Base-by-base conservation (phyloP, 139 green algal genomes). In the Trebouxia sp. region DNA sequence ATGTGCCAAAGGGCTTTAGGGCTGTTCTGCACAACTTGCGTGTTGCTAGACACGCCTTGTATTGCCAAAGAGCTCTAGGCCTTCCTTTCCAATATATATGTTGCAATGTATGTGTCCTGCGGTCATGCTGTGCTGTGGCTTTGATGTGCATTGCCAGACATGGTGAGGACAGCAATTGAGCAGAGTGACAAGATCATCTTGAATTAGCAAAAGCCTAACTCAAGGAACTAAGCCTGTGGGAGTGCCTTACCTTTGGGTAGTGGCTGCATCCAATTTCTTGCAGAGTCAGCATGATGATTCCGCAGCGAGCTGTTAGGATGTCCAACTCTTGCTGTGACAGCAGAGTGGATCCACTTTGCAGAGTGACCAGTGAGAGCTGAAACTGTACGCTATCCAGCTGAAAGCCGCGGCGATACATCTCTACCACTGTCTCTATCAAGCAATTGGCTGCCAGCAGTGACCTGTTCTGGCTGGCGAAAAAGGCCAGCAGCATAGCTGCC, bases 361-460 rank as follows among this genome's bases (percentile, higher is more conserved):
- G 79, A 41, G 78, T 65, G 12, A 80, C 75, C 37, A 83, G 45
- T n/a, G 76, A 62, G 43, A 91, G 28, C 9, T 75, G 35, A 22
- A 84, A 37, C 75, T 91, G 75, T 5, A 90, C 51, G 22, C 82
- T 80, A 38, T 92, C 86, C 28, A 90, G 47, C 0, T 47, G 82
- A 22, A 83, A 43, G 35, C 89, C 89, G 14, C 69, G 22, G 1
- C 65, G 56, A 50, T 90, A 92, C 41, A 81, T 76, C 2, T 89
- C 80, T 1, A 93, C 38, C 22, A 90, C 79, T n/a, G 82, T 85
- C 81, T 94, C 91, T 37, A 92, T 88, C 32, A 94, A 76, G 76
- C 91, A 95, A 76, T 91, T 84, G 15, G 91, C 88, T 20, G 90
- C 88, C 22, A 94, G 83, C n/a, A 94, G 86, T 8, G 78, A 88